Percentiles rank a stretch among this genome's conserved stretches.
phyloP scores from a whole-genome alignment of 441 rosid genomes.

The Pelargonium cotyledonis region DNA sequence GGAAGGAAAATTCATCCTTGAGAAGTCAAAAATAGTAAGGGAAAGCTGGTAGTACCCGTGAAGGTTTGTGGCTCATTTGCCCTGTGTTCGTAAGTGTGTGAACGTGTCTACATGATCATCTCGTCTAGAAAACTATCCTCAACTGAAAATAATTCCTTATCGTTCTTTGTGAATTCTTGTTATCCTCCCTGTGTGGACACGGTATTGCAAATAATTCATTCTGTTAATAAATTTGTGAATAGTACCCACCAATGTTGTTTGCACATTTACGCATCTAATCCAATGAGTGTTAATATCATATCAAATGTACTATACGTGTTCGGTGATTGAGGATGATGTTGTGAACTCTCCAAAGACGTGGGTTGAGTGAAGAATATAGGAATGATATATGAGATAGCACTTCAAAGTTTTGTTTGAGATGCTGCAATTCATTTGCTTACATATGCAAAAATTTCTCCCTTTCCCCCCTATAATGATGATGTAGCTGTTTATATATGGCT shows the following conservation, averaged over 20 bases:
- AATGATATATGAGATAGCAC: too few species aligned
- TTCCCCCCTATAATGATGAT: too few species aligned
- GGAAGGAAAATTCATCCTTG: conserved; percentile 67
- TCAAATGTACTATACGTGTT: too few species aligned
- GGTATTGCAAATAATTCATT: conserved; percentile 24
- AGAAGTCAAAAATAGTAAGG: conserved; percentile 49
- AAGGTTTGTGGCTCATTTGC: conserved; percentile 15
- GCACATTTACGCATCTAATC: neutral
- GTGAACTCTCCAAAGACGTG: too few species aligned
- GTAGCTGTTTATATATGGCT: too few species aligned
- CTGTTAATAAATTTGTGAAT: conserved; percentile 28
- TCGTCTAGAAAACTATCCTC: neutral
- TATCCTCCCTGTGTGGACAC: conserved; percentile 20
- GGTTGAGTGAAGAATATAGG: too few species aligned
- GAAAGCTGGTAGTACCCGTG: conserved; percentile 43
- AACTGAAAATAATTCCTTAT: neutral
- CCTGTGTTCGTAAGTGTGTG: conserved; percentile 16
- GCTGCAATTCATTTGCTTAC: too few species aligned
- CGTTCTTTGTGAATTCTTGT: conserved; percentile 4
- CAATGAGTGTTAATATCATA: neutral
- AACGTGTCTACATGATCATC: conserved; percentile 11
- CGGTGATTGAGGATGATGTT: too few species aligned
- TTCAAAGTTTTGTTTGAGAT: too few species aligned
- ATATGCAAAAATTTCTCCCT: too few species aligned
- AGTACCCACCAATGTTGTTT: conserved; percentile 14